phyloP scores from a whole-genome alignment of 768 basidiomycete species.

The Clitopilus passeckerianus region DNA sequence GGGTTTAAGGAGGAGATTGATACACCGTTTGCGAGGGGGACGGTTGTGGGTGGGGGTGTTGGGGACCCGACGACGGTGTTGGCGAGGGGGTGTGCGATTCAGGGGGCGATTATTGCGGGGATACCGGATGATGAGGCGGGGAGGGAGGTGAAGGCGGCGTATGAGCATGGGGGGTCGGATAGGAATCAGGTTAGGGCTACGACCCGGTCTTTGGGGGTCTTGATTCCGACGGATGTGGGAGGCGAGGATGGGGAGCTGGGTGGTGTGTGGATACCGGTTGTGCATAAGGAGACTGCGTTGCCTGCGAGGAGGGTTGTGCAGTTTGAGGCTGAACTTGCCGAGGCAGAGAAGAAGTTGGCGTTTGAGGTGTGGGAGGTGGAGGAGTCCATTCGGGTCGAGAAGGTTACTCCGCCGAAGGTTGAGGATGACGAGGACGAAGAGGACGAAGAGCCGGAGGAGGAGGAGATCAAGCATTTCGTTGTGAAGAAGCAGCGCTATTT shows the following conservation, averaged over 20 bases:
- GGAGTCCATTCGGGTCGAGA: constrained; percentile 63
- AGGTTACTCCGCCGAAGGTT: constrained; percentile 39
- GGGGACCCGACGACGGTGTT: constrained; percentile 79
- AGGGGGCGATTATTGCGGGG: constrained; percentile 57
- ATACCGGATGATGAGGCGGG: constrained; percentile 43
- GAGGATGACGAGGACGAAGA: constrained; percentile 52
- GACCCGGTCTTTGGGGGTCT: constrained; percentile 55
- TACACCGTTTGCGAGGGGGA: constrained; percentile 63
- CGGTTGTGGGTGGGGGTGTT: constrained; percentile 64
- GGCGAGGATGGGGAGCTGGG: constrained; percentile 41
- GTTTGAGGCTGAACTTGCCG: constrained; percentile 50
- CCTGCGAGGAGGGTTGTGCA: constrained; percentile 59
- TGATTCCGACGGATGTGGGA: constrained; percentile 44
- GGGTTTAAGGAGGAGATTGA: constrained; percentile 59
- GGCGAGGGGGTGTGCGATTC: constrained; percentile 71
- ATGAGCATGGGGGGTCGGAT: constrained; percentile 11
- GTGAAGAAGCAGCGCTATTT: constrained; percentile 51
- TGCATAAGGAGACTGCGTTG: constrained; percentile 67
- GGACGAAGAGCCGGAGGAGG: constrained; percentile 50
- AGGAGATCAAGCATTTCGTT: constrained; percentile 60
- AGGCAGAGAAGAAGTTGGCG: constrained; percentile 41
- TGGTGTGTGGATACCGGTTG: constrained; percentile 60
- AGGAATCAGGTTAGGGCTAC: constrained; percentile 49
- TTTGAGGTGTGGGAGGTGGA: constrained; percentile 78
- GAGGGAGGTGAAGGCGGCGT: constrained; percentile 46